Evolutionary conservation across 2,329 filamentous ascomycete species (phyloP), one percentile per base, ranked within the genome.

Genomic region (Tolypocladium nubicola): DNA sequence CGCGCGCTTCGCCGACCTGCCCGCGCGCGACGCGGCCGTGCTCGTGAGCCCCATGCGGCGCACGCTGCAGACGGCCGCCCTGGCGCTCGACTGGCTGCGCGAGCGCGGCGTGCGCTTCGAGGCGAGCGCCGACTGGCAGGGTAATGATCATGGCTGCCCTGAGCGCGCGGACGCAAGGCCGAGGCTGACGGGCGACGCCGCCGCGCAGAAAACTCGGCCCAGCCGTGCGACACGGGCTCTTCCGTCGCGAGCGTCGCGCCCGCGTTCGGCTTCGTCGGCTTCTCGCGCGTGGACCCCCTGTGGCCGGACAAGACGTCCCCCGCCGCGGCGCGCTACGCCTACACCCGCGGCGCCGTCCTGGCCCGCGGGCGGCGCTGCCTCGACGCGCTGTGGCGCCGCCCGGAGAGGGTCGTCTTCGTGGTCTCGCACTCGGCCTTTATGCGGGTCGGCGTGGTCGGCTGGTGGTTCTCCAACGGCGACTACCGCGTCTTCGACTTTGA

Each of bases 371-470:
- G 79, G 62, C 67, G 69, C 0, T 76, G 75, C 47, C 73, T 87
- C 1, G 69, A 71, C 38, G 72, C 74, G 33, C 72, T 88, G 30
- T 74, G 78, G 59, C 61, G 63, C 14, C 75, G 84, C 0, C 77
- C 79, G 0, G 84, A 88, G 69, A 81, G 82, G 62, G 74, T 84
- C 55, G 76, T 88, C 56, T 75, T 85, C 11, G 84, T 88, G 0
- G 83, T 88, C 4, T 81, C 80, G 1, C 85, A 88, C 69, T 83
- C 84, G 2, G 83, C 79, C 0, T 88, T 87, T 66, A 63, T 88
- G 60, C 72, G 84, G n/a, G 67, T 75, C 3, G 82, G 77, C 10
- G 77, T 87, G 9, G 77, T 75, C 10, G 79, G 82, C 2, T 73
- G 73, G 61, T 80, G 73, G 72, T 84, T 75, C 63, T 80, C 78